Conservation (phyloP, 768 basidiomycete species). For the Leccinum sublutescens region DNA sequence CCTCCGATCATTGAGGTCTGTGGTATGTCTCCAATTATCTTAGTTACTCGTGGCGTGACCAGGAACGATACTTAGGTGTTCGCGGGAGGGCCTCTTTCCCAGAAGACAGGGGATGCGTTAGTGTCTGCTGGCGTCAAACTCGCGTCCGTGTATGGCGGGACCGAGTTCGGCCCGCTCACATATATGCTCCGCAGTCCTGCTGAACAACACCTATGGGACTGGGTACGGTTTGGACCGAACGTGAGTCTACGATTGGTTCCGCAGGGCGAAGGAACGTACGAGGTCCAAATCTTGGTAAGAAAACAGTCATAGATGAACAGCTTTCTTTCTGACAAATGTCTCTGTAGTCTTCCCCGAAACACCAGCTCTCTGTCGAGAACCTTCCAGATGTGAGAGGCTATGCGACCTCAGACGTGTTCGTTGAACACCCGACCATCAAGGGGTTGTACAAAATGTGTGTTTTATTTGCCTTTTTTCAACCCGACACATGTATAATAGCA, state of each 20-base stretch:
- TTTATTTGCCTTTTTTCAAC: not conserved
- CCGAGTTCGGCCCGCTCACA: conserved; percentile 34
- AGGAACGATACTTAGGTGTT: conserved; percentile 24
- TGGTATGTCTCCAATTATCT: conserved; percentile 15
- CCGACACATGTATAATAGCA: not conserved
- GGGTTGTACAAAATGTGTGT: conserved; percentile 44
- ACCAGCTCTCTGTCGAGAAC: conserved; percentile 34
- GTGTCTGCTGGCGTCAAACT: conserved; percentile 35
- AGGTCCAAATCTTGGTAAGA: conserved; percentile 37
- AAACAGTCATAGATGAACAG: not conserved
- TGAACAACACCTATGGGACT: conserved; percentile 37
- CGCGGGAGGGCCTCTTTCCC: conserved; percentile 37
- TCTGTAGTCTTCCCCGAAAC: conserved; percentile 27
- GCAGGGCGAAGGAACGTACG: conserved; percentile 38
- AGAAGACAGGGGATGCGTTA: conserved; percentile 35
- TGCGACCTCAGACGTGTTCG: conserved; percentile 43
- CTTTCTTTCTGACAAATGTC: not conserved
- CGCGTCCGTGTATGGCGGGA: conserved; percentile 37
- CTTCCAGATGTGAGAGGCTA: conserved; percentile 40
- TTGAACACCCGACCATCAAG: conserved; percentile 42
- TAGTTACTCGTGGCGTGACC: not conserved
- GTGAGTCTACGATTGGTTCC: conserved; percentile 32
- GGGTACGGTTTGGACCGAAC: conserved; percentile 25
- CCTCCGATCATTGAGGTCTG: conserved; percentile 15
- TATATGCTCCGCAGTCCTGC: conserved; percentile 9